Evolutionary conservation across 2,329 filamentous ascomycete genomes (phyloP), one percentile per base, ranked within the genome.

Genomic region (Neonectria ditissima): DNA sequence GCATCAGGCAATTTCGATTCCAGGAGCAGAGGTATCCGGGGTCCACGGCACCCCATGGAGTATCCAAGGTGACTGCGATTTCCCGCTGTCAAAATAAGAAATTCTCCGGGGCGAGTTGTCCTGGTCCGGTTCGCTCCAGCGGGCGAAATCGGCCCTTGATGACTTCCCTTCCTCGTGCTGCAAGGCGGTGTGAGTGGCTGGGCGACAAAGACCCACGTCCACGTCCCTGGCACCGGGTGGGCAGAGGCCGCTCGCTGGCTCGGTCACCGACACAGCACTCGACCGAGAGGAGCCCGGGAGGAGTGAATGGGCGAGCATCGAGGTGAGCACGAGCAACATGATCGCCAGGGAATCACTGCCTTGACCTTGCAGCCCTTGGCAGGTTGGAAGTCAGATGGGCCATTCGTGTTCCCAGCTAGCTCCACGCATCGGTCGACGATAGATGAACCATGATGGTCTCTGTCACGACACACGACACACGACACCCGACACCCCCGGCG

Each of bases 11-110:
- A 34, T 41, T 53, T 43, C 30, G 18, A 34, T 50, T 52, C 26
- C 58, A 74, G 43, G 28, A 79, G 78, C 74, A 75, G 70, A 63
- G 78, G 78, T 48, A 73, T 81, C 54, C 45, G 71, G 77, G 65
- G 64, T 73, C 55, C 71, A 77, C 54, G 74, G 72, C 56, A 79
- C 82, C 53, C 82, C 80, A 13, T 82, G 77, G 76, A 81, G 73
- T 67, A 80, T 81, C 59, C 71, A 79, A 76, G 76, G 78, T 80
- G 66, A 72, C 75, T 63, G 48, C 44, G 24, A 51, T 24, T 63
- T 64, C 62, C 55, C 60, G 44, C 41, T 62, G 43, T 65, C 55
- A 61, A 61, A 41, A 58, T 43, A 44, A 39, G 26, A 18, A 26
- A 34, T 47, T 30, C 18, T 43, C 56, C 24, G 43, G 37, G 37